phyloP scores from a whole-genome alignment of 345 rosid genomes.

The Syzygium aromaticum region DNA sequence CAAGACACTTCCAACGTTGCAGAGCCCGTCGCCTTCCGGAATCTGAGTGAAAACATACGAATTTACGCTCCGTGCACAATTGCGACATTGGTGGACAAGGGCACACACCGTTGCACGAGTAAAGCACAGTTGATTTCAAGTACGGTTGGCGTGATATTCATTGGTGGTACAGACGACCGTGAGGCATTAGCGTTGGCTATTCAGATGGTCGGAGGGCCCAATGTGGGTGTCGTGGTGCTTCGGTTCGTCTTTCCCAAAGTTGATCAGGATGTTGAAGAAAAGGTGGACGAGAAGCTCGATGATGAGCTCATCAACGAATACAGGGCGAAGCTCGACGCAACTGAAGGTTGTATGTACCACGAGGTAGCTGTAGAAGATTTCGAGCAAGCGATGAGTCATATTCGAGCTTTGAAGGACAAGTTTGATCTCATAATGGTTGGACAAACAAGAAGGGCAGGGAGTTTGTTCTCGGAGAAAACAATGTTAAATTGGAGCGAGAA shows the following conservation, averaged over 20 bases:
- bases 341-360: neutral
- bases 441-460: neutral
- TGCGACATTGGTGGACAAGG: constrained; percentile 1
- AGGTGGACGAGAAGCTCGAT: constrained; percentile 16
- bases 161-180: constrained; percentile 25
- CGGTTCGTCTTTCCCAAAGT: constrained; percentile 9
- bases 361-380: neutral
- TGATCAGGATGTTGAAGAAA: neutral
- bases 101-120: neutral
- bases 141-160: constrained; percentile 18
- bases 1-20: constrained; percentile 15
- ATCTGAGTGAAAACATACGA: neutral
- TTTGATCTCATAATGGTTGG: neutral
- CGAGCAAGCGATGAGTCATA: neutral
- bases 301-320: constrained; percentile 26
- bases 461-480: neutral
- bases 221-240: constrained; percentile 7
- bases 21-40: constrained; percentile 1
- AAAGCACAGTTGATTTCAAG: neutral
- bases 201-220: constrained; percentile 19
- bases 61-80: constrained; percentile 3
- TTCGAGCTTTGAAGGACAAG: neutral
- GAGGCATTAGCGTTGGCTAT: constrained; percentile 25
- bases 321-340: neutral
- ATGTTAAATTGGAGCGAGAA: constrained; percentile 1